phyloP scores from a whole-genome alignment of 495 filamentous ascomycete species.

The Xylaria scruposa region DNA sequence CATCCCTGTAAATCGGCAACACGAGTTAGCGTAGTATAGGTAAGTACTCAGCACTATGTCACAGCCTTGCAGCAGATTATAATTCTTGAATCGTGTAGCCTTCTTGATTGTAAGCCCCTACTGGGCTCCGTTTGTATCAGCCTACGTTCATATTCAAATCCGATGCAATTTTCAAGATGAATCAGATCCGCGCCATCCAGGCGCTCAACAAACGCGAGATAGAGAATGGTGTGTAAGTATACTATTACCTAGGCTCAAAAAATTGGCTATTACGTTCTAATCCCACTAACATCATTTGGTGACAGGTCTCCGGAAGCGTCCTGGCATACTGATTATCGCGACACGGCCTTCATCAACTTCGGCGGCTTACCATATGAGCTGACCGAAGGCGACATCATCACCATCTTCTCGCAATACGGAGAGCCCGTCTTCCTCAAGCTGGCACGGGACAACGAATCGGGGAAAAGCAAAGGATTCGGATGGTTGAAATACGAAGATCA shows the following conservation, averaged over 20 bases:
- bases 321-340: conserved; percentile 97
- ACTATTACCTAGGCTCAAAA: neutral
- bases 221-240: conserved; percentile 76
- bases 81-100: conserved; percentile 1
- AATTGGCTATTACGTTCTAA: neutral
- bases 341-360: conserved; percentile 96
- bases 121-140: neutral
- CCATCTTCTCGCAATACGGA: conserved; percentile 97
- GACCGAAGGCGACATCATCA: conserved; percentile 93
- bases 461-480: conserved; percentile 89
- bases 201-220: conserved; percentile 95
- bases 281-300: conserved; percentile 24
- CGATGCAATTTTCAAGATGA: conserved; percentile 64
- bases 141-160: neutral
- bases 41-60: neutral
- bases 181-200: conserved; percentile 88
- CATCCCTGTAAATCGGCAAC: neutral
- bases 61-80: conserved; percentile 18
- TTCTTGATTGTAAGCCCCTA: neutral
- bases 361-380: conserved; percentile 94
- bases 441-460: conserved; percentile 91
- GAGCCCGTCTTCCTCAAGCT: conserved; percentile 92
- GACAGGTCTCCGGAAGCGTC: conserved; percentile 78
- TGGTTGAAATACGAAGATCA: conserved; percentile 99
- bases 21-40: neutral